Conservation (phyloP, 148 eudicot species). For the Cornus kousa region DNA sequence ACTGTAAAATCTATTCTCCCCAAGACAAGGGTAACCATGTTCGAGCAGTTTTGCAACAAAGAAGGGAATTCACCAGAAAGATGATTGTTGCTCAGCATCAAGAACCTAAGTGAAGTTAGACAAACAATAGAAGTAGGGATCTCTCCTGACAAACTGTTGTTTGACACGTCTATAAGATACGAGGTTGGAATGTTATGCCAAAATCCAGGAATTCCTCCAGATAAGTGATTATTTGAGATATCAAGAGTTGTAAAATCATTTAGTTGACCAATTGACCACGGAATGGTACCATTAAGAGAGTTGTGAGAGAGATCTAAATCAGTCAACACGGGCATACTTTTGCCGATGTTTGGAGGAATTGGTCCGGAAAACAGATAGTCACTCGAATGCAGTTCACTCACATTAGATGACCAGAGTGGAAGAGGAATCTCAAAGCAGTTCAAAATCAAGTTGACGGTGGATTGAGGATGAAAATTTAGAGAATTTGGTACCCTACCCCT, state of each 20-base stretch:
- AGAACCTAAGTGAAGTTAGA: not conserved
- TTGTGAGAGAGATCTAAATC: constrained; percentile 9
- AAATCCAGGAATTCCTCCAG: constrained; percentile 11
- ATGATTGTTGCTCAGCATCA: not conserved
- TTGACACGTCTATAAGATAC: not conserved
- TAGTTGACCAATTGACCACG: not conserved
- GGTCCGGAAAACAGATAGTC: constrained; percentile 14
- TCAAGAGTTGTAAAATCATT: not conserved
- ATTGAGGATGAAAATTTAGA: not conserved
- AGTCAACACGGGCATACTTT: not conserved
- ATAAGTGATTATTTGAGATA: not conserved
- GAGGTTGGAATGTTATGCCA: not conserved
- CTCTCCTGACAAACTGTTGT: constrained; percentile 6
- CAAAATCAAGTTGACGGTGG: constrained; percentile 3
- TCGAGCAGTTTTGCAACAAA: constrained; percentile 2
- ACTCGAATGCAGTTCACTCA: constrained; percentile 4
- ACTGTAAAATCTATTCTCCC: constrained; percentile 18
- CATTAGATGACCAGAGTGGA: constrained; percentile 15
- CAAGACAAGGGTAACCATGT: constrained; percentile 12
- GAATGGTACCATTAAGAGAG: not conserved
- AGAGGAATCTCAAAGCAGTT: constrained; percentile 6
- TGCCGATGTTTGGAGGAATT: not conserved
- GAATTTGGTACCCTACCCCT: constrained; percentile 10
- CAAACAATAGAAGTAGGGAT: constrained; percentile 11
- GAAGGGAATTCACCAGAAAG: constrained; percentile 12